Evolutionary conservation across 495 filamentous ascomycete species (phyloP).

Genomic region (Penicillium egyptiacum): DNA sequence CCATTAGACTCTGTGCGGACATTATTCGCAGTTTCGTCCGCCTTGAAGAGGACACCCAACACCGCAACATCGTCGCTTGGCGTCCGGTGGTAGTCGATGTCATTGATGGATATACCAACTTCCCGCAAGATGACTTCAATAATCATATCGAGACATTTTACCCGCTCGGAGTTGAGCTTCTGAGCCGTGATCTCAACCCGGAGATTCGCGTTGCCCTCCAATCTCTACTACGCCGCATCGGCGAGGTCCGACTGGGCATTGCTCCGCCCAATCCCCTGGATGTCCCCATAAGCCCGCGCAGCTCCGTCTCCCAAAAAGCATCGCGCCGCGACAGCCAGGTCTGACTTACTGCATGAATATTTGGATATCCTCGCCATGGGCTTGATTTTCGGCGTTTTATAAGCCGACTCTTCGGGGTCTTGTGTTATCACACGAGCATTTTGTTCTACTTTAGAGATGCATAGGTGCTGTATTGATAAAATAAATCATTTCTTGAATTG

Average conservation of each 20-base stretch:
- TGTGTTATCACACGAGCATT: slow-evolving; percentile 13
- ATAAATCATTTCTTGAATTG: slow-evolving; percentile 14
- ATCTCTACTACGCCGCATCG: slow-evolving; percentile 71
- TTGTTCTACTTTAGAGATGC: slow-evolving; percentile 28
- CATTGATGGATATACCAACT: slow-evolving; percentile 89
- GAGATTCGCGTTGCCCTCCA: slow-evolving; percentile 79
- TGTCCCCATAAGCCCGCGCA: slow-evolving; percentile 48
- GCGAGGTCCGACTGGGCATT: slow-evolving; percentile 77
- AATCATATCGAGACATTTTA: slow-evolving; percentile 81
- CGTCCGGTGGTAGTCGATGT: slow-evolving; percentile 96
- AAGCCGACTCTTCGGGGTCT: slow-evolving; percentile 9
- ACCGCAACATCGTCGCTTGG: slow-evolving; percentile 95
- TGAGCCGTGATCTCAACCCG: slow-evolving; percentile 73
- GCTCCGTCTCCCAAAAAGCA: slow-evolving; percentile 38
- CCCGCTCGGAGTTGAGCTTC: slow-evolving; percentile 77
- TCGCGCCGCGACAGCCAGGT: slow-evolving; percentile 34
- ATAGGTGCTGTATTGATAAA: slow-evolving; percentile 35
- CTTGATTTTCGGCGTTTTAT: slow-evolving; percentile 25
- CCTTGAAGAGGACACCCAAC: slow-evolving; percentile 91
- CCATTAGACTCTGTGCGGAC: slow-evolving; percentile 73
- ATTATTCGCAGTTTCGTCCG: slow-evolving; percentile 80
- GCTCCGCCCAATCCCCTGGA: slow-evolving; percentile 36
- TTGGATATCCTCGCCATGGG: slow-evolving; percentile 38
- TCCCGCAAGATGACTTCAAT: slow-evolving; percentile 78
- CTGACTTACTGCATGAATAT: slow-evolving; percentile 17